phyloP scores from a whole-genome alignment of 768 basidiomycete genomes.

The Podaxis mareebaensis region DNA sequence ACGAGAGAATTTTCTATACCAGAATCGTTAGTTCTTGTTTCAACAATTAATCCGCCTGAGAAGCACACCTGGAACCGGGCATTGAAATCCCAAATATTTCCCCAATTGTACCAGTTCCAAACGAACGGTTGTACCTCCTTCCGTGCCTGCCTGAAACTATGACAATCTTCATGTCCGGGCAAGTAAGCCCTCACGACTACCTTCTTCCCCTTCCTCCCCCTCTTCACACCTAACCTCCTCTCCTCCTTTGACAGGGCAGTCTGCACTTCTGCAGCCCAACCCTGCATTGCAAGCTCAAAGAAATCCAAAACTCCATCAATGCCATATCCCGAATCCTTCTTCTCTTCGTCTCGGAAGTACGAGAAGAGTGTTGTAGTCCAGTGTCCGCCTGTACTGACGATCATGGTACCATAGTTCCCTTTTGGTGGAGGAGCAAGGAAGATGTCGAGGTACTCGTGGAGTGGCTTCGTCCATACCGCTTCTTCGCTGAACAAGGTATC shows the following conservation, averaged over 20 bases:
- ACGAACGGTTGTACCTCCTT: conserved; percentile 40
- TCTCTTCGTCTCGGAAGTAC: conserved; percentile 27
- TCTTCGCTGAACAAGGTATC: conserved; percentile 58
- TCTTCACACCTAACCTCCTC: conserved; percentile 15
- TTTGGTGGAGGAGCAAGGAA: conserved; percentile 49
- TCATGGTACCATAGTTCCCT: conserved; percentile 58
- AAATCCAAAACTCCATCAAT: conserved; percentile 56
- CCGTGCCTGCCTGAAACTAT: conserved; percentile 48
- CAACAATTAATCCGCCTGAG: conserved; percentile 10
- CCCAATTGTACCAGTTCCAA: conserved; percentile 67
- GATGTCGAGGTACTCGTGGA: conserved; percentile 50
- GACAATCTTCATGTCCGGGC: conserved; percentile 69
- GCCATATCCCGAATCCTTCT: conserved; percentile 40
- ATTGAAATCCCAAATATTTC: conserved; percentile 58
- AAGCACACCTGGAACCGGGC: conserved; percentile 53
- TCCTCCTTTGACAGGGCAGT: conserved; percentile 37
- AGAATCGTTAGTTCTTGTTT: not conserved
- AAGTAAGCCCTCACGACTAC: conserved; percentile 62
- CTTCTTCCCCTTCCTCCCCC: conserved; percentile 29
- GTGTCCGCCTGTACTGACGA: conserved; percentile 67
- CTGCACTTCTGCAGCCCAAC: conserved; percentile 58
- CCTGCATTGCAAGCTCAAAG: conserved; percentile 56
- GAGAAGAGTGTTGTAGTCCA: conserved; percentile 63
- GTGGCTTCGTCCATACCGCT: conserved; percentile 50
- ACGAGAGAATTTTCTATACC: conserved; percentile 40